Conservation (phyloP, 805 yeast genomes). For the Lachancea waltii region DNA sequence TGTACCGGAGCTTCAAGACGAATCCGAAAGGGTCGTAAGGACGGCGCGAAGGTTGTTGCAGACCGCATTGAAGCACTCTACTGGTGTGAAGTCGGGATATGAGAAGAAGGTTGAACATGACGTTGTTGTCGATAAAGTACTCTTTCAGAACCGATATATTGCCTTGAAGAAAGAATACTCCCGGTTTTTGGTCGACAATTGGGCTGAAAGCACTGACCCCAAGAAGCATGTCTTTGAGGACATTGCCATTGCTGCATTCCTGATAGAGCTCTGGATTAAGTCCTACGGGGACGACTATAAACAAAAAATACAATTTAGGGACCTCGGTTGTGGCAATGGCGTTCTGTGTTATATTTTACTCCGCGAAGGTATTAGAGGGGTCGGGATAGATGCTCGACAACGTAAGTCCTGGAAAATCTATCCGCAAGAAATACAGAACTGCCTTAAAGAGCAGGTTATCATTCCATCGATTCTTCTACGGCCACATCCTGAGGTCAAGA, state of each 20-base stretch:
- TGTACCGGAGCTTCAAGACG: constrained; percentile 32
- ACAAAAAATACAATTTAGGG: constrained; percentile 56
- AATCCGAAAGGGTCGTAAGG: constrained; percentile 58
- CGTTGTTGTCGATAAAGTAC: constrained; percentile 69
- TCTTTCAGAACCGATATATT: constrained; percentile 78
- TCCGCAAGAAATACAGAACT: constrained; percentile 54
- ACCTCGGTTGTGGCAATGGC: constrained; percentile 95
- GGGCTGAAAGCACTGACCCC: constrained; percentile 96
- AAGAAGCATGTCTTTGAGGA: constrained; percentile 95
- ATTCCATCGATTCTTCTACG: constrained; percentile 70
- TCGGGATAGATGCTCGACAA: constrained; percentile 84
- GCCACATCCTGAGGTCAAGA: constrained; percentile 58
- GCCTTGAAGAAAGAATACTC: constrained; percentile 78
- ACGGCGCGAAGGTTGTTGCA: constrained; percentile 74
- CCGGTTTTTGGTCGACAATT: constrained; percentile 60
- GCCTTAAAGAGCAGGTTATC: constrained; percentile 67
- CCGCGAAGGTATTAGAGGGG: constrained; percentile 74
- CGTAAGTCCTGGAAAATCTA: constrained; percentile 83
- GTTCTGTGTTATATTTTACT: constrained; percentile 66
- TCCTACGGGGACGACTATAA: constrained; percentile 37
- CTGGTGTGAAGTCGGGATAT: constrained; percentile 78
- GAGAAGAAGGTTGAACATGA: constrained; percentile 87
- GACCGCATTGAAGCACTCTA: constrained; percentile 78
- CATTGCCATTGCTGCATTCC: constrained; percentile 88
- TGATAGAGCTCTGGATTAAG: constrained; percentile 76